These are phyloP conservation scores for Talaromyces sp. DNA, from an alignment of 2,329 filamentous ascomycete species.

Conservation along the genomic window DNA sequence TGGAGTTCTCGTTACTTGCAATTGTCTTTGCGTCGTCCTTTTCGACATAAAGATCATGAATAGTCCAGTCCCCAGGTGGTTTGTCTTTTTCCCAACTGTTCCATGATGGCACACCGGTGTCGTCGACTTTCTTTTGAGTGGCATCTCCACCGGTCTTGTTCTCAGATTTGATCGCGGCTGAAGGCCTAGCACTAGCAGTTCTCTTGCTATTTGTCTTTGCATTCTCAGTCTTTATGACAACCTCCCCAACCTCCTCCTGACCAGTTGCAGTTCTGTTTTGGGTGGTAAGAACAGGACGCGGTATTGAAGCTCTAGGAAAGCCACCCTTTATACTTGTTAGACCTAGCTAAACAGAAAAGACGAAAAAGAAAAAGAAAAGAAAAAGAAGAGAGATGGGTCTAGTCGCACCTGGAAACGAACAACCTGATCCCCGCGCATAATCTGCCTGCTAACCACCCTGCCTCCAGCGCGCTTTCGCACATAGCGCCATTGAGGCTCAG, in stretches of 20 bases:
- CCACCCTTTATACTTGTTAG: background rate
- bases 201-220: background rate
- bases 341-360: background rate
- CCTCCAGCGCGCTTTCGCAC: background rate
- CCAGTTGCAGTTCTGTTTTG: background rate
- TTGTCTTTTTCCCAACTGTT: background rate
- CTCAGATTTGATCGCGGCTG: background rate
- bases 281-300: background rate
- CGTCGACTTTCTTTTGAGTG: background rate
- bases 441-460: background rate
- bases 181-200: background rate
- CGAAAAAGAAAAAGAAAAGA: background rate
- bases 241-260: background rate
- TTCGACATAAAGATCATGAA: background rate
- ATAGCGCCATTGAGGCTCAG: background rate
- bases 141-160: background rate
- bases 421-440: slow-evolving; percentile 14
- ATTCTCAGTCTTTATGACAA: too few relatives aligned
- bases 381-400: background rate
- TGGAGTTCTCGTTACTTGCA: background rate
- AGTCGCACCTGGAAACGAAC: background rate
- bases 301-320: background rate
- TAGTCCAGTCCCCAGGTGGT: background rate
- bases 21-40: background rate
- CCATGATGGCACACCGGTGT: background rate